Conservation (phyloP, 2,329 filamentous ascomycete species). For the Botryotinia convoluta region DNA sequence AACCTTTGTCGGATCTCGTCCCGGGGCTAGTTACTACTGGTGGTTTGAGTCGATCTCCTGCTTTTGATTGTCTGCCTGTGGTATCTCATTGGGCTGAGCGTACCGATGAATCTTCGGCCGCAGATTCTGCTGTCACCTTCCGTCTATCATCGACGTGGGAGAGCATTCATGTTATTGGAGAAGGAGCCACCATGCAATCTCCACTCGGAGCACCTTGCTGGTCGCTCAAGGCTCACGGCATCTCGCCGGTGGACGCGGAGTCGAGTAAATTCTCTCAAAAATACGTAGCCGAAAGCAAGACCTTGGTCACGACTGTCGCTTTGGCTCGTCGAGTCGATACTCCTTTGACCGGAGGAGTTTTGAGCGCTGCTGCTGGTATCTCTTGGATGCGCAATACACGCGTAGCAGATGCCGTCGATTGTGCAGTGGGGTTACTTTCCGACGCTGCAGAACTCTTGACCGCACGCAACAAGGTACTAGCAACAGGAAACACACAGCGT, state of each 20-base stretch:
- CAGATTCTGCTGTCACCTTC: background rate
- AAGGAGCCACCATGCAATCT: conserved; percentile 10
- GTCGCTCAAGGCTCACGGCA: background rate
- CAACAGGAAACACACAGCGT: background rate
- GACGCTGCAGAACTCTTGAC: conserved; percentile 1
- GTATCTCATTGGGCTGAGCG: conserved; percentile 14
- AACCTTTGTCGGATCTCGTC: background rate
- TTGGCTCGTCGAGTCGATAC: conserved; percentile 4
- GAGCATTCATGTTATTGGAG: background rate
- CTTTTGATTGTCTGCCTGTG: conserved; percentile 10
- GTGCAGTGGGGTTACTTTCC: background rate
- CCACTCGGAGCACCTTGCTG: conserved; percentile 3
- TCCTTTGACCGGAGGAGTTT: background rate
- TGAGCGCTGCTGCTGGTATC: background rate
- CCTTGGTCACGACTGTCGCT: background rate
- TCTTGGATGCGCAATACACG: conserved; percentile 2
- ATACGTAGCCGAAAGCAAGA: background rate
- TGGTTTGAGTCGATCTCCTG: conserved; percentile 10
- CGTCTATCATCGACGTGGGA: background rate
- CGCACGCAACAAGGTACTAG: background rate
- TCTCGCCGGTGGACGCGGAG: background rate
- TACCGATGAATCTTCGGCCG: background rate
- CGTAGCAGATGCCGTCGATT: conserved; percentile 13
- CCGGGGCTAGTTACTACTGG: background rate
- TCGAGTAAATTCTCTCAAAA: conserved; percentile 4